phyloP scores from a whole-genome alignment of 495 filamentous ascomycete genomes.

The Penicillium ochrochloron region DNA sequence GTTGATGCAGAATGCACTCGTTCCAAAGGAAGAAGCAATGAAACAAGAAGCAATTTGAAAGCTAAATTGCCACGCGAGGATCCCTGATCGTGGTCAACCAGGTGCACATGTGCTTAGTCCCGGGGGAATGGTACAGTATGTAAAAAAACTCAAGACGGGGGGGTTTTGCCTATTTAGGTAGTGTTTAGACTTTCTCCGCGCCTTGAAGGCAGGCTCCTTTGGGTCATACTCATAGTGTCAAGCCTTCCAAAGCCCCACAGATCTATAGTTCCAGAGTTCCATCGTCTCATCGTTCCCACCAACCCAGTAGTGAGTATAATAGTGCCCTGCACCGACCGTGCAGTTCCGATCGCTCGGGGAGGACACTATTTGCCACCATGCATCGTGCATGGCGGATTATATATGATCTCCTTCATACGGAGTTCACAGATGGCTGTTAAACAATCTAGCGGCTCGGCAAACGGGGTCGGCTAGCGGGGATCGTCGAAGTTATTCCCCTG shows the following conservation, averaged over 20 bases:
- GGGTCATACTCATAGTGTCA: too few species aligned
- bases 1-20: neutral
- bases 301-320: neutral
- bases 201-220: too few species aligned
- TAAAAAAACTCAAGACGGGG: neutral
- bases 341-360: conserved; percentile 9
- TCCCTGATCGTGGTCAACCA: conserved; percentile 1
- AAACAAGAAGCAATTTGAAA: neutral
- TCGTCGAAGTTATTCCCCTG: neutral
- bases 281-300: neutral
- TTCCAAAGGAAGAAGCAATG: neutral
- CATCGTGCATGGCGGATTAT: conserved; percentile 7
- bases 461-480: neutral
- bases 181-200: too few species aligned
- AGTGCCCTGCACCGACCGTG: neutral
- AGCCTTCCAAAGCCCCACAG: neutral
- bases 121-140: neutral
- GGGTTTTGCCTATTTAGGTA: neutral
- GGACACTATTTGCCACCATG: conserved; percentile 13
- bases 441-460: conserved; percentile 10
- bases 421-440: too few species aligned
- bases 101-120: neutral
- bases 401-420: neutral
- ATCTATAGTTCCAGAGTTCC: neutral
- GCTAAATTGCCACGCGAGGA: neutral